Conservation (phyloP, 768 basidiomycete species). For the Pleurotus pulmonarius region DNA sequence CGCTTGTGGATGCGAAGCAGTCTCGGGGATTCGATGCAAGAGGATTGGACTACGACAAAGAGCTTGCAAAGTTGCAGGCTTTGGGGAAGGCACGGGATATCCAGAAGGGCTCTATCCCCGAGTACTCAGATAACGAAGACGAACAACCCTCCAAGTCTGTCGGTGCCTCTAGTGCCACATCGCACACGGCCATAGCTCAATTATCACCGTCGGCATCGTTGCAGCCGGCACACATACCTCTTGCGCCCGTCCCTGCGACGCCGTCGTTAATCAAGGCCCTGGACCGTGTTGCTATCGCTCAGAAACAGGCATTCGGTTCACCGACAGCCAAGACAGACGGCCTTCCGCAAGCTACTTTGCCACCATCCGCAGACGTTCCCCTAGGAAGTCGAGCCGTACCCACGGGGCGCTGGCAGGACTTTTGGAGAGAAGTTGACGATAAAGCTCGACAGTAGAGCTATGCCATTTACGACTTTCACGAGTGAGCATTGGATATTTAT, state of each 20-base stretch:
- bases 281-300: conserved; percentile 56
- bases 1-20: conserved; percentile 17
- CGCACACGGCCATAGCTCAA: conserved; percentile 18
- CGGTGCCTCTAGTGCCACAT: conserved; percentile 16
- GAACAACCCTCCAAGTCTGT: conserved; percentile 25
- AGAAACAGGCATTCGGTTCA: conserved; percentile 42
- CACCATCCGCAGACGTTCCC: conserved; percentile 1
- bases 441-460: conserved; percentile 20
- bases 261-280: conserved; percentile 62
- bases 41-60: conserved; percentile 35
- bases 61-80: conserved; percentile 33
- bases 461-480: too few relatives aligned
- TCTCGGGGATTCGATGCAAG: background rate
- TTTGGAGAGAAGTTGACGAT: conserved; percentile 40
- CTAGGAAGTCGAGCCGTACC: conserved; percentile 8
- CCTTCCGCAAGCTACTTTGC: conserved; percentile 10
- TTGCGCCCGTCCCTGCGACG: conserved; percentile 50
- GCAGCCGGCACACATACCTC: conserved; percentile 11
- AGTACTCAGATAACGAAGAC: conserved; percentile 50
- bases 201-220: conserved; percentile 13
- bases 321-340: background rate
- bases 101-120: conserved; percentile 22
- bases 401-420: conserved; percentile 34
- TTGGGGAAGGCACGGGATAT: conserved; percentile 17
- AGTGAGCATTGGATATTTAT: too few relatives aligned